Evolutionary conservation across 805 yeast genomes (phyloP).

Genomic region (Candida krabiensis): DNA sequence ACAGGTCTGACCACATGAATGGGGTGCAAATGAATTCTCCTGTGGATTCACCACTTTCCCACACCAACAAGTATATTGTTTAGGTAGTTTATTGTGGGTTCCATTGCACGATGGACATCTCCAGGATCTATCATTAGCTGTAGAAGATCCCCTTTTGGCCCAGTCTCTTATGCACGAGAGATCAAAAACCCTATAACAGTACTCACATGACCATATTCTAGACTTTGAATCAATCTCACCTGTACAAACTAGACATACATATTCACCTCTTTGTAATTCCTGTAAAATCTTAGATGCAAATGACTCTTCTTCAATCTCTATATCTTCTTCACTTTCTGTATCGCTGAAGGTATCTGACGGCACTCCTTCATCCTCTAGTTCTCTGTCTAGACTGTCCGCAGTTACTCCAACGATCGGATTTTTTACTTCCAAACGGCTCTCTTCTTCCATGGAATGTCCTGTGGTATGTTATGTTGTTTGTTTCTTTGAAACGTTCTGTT

Average conservation of each 20-base stretch:
- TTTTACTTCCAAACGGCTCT: too few relatives aligned
- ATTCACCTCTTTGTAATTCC: constrained; percentile 68
- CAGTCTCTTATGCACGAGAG: constrained; percentile 81
- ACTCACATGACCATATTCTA: constrained; percentile 73
- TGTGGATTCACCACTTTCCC: constrained; percentile 71
- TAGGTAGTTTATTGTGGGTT: constrained; percentile 47
- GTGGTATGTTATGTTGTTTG: too few relatives aligned
- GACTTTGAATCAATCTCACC: constrained; percentile 70
- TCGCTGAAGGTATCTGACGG: constrained; percentile 4
- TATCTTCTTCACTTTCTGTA: constrained; percentile 5
- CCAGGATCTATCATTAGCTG: constrained; percentile 63
- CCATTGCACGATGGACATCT: constrained; percentile 82
- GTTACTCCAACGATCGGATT: not conserved
- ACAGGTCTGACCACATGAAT: constrained; percentile 89
- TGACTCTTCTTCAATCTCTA: constrained; percentile 4
- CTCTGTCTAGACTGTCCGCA: constrained; percentile 2
- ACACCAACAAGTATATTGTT: constrained; percentile 81
- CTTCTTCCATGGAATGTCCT: too few relatives aligned
- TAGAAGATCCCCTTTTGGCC: constrained; percentile 76
- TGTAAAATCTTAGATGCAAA: constrained; percentile 42
- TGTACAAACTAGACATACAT: constrained; percentile 86
- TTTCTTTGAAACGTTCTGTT: too few relatives aligned
- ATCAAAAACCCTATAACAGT: constrained; percentile 84
- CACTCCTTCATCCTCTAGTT: not conserved
- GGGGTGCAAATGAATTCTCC: constrained; percentile 61